Base-by-base conservation (phyloP, 345 rosid species). In the Garcia nutans region DNA sequence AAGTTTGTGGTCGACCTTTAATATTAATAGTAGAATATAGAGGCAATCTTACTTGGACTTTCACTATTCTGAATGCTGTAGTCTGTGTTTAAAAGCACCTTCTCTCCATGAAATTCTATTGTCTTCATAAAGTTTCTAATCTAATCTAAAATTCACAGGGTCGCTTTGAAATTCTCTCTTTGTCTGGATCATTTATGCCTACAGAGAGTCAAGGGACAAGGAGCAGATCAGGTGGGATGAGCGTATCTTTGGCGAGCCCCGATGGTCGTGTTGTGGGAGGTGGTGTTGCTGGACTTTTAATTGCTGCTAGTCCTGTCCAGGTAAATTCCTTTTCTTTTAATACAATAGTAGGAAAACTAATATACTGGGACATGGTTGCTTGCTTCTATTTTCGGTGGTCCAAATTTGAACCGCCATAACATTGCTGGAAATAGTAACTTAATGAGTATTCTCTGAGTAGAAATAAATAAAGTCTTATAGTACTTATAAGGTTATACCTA, bases 241-340 rank as follows among this genome's bases (percentile, higher is more conserved):
- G 97, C 12, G 94, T 96, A 44, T 96, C 99, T 1, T 80, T 96
- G 74, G 93, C 92, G 3, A 90, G 98, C 78, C 97, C 96, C 0
- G 98, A 96, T 52, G 99, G 99, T 9, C 99, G 99, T 69, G 97
- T 96, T 47, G 83, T 96, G 2, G 99, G 99, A 1, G 99, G 99
- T 58, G 89, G 97, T 19, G 86, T 96, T 22, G 98, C 98, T 8
- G 99, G 99, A 79, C 88, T 93, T 75, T 82, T 96, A 0, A 87
- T 96, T 23, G 99, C 99, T 55, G 97, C 99, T 15, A 72, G 95
- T 79, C 98, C 98, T 17, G 94, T 96, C 74, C 98, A 96, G 96
- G 99, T 72, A 55, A 58, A 55, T 47, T 57, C 55, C 28, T 88
- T 55, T 26, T 57, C 26, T 22, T 22, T 52, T 26, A 50, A 24